A percentile compares a stretch with the other conserved stretches of the same genome.
Conservation (phyloP, 1,284 basidiomycete genomes). For the Ceratobasidium sp. region DNA sequence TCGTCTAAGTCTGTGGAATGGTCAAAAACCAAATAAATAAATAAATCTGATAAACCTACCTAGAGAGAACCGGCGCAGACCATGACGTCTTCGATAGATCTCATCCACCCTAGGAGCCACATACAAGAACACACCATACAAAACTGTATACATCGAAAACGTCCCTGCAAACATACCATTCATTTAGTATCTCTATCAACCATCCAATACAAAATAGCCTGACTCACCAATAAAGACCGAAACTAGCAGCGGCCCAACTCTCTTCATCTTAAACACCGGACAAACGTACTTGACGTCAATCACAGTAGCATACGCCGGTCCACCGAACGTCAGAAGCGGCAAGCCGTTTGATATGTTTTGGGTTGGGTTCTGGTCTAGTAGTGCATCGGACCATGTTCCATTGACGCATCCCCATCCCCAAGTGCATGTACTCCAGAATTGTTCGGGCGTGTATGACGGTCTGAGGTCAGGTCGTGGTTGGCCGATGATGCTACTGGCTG, state of each 20-base stretch:
- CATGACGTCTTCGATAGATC: constrained; percentile 18
- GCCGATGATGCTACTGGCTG: neutral
- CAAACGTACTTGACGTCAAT: constrained; percentile 41
- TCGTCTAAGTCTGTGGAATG: constrained; percentile 4
- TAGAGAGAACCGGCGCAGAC: neutral
- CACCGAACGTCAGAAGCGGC: neutral
- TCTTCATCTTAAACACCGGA: constrained; percentile 23
- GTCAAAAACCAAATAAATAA: neutral
- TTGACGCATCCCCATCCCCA: constrained; percentile 39
- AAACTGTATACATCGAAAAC: constrained; percentile 38
- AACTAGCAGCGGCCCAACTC: constrained; percentile 15
- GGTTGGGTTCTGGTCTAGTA: neutral
- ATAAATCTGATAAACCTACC: neutral
- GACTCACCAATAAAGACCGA: constrained; percentile 39
- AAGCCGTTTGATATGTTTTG: constrained; percentile 32
- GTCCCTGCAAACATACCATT: constrained; percentile 3
- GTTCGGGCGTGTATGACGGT: neutral
- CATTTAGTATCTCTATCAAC: neutral
- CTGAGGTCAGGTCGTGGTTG: neutral
- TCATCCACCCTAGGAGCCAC: constrained; percentile 29
- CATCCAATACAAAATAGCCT: too few relatives aligned
- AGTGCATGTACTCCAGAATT: constrained; percentile 32
- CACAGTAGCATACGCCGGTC: constrained; percentile 9
- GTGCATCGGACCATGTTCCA: constrained; percentile 37
- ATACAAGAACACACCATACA: constrained; percentile 23